Evolutionary conservation across 257 asterid genomes (phyloP).

Genomic region (Fraxinus quadrangulata): DNA sequence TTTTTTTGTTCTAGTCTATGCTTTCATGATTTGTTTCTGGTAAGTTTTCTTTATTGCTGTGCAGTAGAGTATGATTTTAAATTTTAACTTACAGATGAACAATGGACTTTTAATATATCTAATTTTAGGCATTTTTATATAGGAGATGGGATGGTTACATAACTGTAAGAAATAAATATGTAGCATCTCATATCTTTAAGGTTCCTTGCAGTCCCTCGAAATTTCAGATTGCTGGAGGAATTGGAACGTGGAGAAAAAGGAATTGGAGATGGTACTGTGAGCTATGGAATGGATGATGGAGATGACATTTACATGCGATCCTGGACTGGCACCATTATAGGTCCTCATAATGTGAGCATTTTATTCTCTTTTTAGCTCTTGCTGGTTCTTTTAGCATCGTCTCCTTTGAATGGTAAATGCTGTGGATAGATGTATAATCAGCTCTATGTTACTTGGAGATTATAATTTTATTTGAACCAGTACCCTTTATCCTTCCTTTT

Average conservation of each 20-base stretch:
- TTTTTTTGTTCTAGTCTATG: too few species aligned
- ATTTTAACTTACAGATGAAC: not conserved
- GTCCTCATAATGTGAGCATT: slow-evolving; percentile 38
- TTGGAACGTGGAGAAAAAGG: slow-evolving; percentile 69
- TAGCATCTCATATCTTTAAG: slow-evolving; percentile 21
- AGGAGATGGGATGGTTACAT: not conserved
- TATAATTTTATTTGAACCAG: not conserved
- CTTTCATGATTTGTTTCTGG: not conserved
- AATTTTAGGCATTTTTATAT: not conserved
- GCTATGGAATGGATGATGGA: slow-evolving; percentile 65
- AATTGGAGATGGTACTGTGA: slow-evolving; percentile 60
- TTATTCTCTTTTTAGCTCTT: not conserved
- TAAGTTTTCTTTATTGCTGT: not conserved
- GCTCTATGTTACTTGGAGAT: too few species aligned
- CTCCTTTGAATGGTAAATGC: too few species aligned
- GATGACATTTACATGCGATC: slow-evolving; percentile 62
- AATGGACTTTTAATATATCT: not conserved
- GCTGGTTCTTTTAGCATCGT: not conserved
- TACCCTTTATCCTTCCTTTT: not conserved
- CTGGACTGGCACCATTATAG: slow-evolving; percentile 50
- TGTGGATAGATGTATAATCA: too few species aligned
- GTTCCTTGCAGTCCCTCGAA: slow-evolving; percentile 53
- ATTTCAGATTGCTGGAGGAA: slow-evolving; percentile 61
- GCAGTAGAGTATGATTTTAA: not conserved
- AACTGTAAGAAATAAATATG: not conserved